Evolutionary conservation across 495 filamentous ascomycete genomes (phyloP), one percentile per base, ranked within the genome.

Genomic region (Rhizodiscina lignyota): DNA sequence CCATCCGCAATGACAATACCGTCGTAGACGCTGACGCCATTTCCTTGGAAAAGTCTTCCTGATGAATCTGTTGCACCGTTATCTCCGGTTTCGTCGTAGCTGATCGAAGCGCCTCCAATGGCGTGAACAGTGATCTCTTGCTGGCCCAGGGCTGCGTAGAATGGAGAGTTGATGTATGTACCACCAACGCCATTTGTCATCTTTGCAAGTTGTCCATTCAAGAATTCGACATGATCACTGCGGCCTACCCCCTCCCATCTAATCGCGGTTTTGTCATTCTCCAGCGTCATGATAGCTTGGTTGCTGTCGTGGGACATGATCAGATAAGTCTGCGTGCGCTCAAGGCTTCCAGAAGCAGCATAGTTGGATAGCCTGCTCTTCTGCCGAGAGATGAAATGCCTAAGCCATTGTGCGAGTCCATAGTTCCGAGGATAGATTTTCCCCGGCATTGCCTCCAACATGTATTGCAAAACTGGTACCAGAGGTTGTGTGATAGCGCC

Each of bases 301-400:
- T 77, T 75, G 32, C 64, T 70, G 42, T 78, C 76, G 42, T 80
- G 74, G 4, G 65, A 72, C 76, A 82, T 79, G 38, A 78, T 64
- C n/a, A 79, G 56, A 52, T 77, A 79, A 4, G 70, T 60, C 43
- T 77, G 68, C 0, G 72, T 82, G 35, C 53, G 65, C 42, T 68
- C 47, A 18, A 65, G 63, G 11, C 73, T 68, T 22, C 62, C 60
- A 15, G 49, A 47, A 36, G 54, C 63, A 39, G 74, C 77, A 0
- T 72, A 67, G 0, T 74, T 74, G 1, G 72, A 40, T 21, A 77
- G 52, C 6, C 59, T 38, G 41, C 64, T 69, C 26, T 64, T 66
- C 3, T 61, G 50, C 5, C 61, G 57, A 12, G 66, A 58, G 13
- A 72, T 34, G n/a, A n/a, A n/a, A n/a, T n/a, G n/a, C n/a, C 61